Conservation (phyloP, 768 basidiomycete genomes). For the Hypholoma sublateritium region DNA sequence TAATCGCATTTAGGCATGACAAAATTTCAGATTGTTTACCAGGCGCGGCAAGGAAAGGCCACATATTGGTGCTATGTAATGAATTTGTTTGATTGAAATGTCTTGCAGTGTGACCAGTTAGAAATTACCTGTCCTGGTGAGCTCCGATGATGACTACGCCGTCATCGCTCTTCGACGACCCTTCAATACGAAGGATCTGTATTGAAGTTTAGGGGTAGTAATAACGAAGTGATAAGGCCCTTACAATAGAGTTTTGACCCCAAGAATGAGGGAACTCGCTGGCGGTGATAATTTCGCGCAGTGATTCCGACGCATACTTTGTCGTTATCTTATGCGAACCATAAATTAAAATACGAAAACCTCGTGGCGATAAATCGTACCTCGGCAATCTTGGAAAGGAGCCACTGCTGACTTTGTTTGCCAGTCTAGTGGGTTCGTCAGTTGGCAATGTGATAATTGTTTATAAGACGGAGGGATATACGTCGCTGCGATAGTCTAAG, state of each 20-base stretch:
- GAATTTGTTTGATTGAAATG: neutral
- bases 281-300: conserved; percentile 59
- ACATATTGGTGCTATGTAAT: conserved; percentile 60
- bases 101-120: neutral
- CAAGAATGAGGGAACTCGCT: conserved; percentile 77
- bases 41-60: conserved; percentile 77
- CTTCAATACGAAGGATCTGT: conserved; percentile 77
- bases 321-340: conserved; percentile 53
- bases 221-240: conserved; percentile 19
- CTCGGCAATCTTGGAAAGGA: conserved; percentile 64
- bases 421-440: conserved; percentile 51
- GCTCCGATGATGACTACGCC: conserved; percentile 71
- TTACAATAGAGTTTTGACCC: conserved; percentile 81
- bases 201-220: conserved; percentile 12
- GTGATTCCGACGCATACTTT: conserved; percentile 54
- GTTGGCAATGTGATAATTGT: conserved; percentile 7
- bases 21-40: conserved; percentile 41
- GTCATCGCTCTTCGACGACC: conserved; percentile 60
- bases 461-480: conserved; percentile 29
- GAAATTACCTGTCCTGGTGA: conserved; percentile 74
- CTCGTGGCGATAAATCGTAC: conserved; percentile 31
- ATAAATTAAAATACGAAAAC: conserved; percentile 3
- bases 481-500: conserved; percentile 59
- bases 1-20: conserved; percentile 11
- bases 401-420: conserved; percentile 75